Evolutionary conservation across 768 basidiomycete species (phyloP).

Genomic region (Ramaria sp.): DNA sequence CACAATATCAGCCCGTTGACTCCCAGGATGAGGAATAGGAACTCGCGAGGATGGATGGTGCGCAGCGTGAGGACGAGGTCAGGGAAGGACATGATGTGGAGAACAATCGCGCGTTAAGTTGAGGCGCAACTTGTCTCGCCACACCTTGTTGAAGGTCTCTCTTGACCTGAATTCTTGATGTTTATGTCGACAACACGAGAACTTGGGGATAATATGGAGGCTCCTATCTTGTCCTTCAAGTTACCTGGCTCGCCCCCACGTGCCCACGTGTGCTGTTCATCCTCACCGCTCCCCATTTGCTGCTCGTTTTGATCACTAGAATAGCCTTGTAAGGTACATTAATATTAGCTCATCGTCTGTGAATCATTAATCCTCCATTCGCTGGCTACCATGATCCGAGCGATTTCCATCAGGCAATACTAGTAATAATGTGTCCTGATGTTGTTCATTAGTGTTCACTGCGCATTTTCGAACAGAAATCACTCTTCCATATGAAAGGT

Average conservation of each 20-base stretch:
- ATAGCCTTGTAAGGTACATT: too few species aligned
- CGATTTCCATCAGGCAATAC: too few species aligned
- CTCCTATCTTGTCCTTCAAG: background rate
- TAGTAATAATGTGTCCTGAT: too few species aligned
- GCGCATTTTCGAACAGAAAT: too few species aligned
- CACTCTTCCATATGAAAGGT: too few species aligned
- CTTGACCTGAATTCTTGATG: background rate
- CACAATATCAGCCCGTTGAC: constrained; percentile 24
- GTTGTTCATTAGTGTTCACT: too few species aligned
- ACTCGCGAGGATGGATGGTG: constrained; percentile 40
- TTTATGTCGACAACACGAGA: background rate
- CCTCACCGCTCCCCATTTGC: background rate
- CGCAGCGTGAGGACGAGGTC: background rate
- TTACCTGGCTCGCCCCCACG: background rate
- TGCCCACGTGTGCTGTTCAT: background rate
- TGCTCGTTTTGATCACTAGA: too few species aligned
- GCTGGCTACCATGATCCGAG: too few species aligned
- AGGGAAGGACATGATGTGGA: background rate
- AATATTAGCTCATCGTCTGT: too few species aligned
- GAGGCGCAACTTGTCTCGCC: background rate
- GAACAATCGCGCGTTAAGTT: background rate
- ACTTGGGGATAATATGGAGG: background rate
- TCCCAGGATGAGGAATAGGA: constrained; percentile 41
- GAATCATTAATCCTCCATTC: too few species aligned
- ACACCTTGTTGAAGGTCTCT: background rate